phyloP scores from a whole-genome alignment of 164 flowering plant genomes.

The Tetrastigma voinierianum region DNA sequence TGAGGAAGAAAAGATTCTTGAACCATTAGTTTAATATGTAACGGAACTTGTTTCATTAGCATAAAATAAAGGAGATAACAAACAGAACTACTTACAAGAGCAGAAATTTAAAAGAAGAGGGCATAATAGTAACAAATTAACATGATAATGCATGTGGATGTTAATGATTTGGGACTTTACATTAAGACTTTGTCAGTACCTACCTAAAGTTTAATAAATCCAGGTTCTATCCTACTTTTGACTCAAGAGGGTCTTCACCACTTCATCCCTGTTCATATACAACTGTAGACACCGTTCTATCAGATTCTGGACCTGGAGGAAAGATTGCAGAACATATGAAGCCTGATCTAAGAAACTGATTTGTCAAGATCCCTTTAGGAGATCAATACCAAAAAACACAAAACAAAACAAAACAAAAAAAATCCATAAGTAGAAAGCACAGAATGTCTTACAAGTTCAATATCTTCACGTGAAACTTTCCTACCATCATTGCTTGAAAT shows the following conservation, averaged over 20 bases:
- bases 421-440: background rate
- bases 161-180: background rate
- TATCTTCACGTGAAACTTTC: slow-evolving; percentile 87
- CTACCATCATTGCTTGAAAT: slow-evolving; percentile 73
- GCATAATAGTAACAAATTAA: no score
- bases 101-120: no score
- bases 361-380: no score
- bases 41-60: no score
- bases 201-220: slow-evolving; percentile 91
- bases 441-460: slow-evolving; percentile 64
- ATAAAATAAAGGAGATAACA: no score
- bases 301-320: slow-evolving; percentile 89
- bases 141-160: no score
- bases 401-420: background rate
- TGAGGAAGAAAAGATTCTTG: no score
- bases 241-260: slow-evolving; percentile 81
- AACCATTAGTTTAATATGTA: no score
- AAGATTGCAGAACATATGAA: background rate
- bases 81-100: no score
- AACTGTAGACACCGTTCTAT: slow-evolving; percentile 89
- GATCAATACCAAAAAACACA: no score
- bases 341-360: background rate
- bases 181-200: slow-evolving; percentile 7
- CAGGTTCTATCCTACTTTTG: slow-evolving; percentile 96
- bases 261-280: slow-evolving; percentile 93